phyloP scores from a whole-genome alignment of 805 yeast species.

The Huiozyma naganishii region DNA sequence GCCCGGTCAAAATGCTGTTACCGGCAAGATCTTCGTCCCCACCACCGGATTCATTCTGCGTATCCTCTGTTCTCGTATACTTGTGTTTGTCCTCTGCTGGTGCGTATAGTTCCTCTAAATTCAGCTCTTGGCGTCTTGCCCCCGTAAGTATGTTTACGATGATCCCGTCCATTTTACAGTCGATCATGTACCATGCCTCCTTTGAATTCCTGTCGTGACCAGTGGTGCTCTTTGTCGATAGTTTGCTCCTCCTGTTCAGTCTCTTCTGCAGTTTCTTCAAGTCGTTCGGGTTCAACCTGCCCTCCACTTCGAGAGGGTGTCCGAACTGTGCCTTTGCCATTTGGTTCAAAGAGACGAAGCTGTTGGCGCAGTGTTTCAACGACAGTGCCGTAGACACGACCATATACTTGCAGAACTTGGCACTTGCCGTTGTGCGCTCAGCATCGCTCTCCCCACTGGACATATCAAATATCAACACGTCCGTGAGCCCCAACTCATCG shows the following conservation, averaged over 20 bases:
- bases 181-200: constrained; percentile 79
- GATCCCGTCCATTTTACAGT: constrained; percentile 51
- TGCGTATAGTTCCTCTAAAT: constrained; percentile 63
- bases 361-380: constrained; percentile 61
- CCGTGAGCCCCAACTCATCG: constrained; percentile 52
- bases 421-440: constrained; percentile 6
- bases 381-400: constrained; percentile 70
- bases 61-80: constrained; percentile 4
- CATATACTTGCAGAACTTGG: constrained; percentile 35
- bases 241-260: constrained; percentile 40
- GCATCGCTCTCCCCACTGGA: constrained; percentile 22
- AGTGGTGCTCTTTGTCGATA: constrained; percentile 34
- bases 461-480: constrained; percentile 56
- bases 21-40: constrained; percentile 4
- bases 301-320: constrained; percentile 51
- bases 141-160: constrained; percentile 64
- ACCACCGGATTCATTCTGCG: neutral
- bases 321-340: constrained; percentile 44
- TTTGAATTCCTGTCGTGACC: constrained; percentile 37
- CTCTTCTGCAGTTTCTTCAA: constrained; percentile 42
- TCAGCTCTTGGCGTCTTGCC: constrained; percentile 54
- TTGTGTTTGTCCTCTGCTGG: constrained; percentile 30
- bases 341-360: constrained; percentile 47
- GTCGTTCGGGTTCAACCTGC: constrained; percentile 50
- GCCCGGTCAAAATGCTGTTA: constrained; percentile 20